Evolutionary conservation across 805 yeast species (phyloP), one percentile per base, ranked within the genome.

Genomic region (Limtongia smithiae): DNA sequence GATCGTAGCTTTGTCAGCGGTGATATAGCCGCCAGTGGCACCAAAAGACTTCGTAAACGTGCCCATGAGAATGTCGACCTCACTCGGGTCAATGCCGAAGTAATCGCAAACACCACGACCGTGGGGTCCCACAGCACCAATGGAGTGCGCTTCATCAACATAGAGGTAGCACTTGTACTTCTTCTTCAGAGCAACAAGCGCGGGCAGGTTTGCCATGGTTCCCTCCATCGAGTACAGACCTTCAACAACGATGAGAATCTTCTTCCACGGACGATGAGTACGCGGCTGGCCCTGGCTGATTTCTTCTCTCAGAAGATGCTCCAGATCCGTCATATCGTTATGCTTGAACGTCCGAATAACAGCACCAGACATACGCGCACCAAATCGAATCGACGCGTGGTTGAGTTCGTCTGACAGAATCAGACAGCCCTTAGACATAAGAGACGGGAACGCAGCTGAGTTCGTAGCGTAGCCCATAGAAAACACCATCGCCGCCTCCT

Each of bases 401-500:
- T 93, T 93, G 61, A 93, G 76, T 62, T 90, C 91, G 71, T 93
- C 99, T 14, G 95, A 85, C 43, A 93, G 85, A 42, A 94, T 91
- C 48, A 94, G 76, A 64, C 96, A 89, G 65, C 87, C 84, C 55
- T 86, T 78, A 68, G 90, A 95, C 36, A 87, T 85, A 44, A 93
- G 70, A 2, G 95, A 79, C 25, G 88, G 74, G 65, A 93, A 91
- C 46, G 93, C 73, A 61, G 83, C 81, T 17, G 96, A 95, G 66
- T 93, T 93, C 3, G 98, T 93, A 60, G 95, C 93, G 66, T 88
- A 93, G 49, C 99, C 99, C 85, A 88, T 93, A 36, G 94, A 83
- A 59, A 88, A 85, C 24, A 93, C 69, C 63, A 89, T 71, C 3
- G 96, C 78, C 58, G 85, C 95, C 54, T 90, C 96, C 65, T 88